These are phyloP conservation scores for Xylaria castorea DNA, from an alignment of 495 filamentous ascomycete genomes.

Conservation along the genomic window DNA sequence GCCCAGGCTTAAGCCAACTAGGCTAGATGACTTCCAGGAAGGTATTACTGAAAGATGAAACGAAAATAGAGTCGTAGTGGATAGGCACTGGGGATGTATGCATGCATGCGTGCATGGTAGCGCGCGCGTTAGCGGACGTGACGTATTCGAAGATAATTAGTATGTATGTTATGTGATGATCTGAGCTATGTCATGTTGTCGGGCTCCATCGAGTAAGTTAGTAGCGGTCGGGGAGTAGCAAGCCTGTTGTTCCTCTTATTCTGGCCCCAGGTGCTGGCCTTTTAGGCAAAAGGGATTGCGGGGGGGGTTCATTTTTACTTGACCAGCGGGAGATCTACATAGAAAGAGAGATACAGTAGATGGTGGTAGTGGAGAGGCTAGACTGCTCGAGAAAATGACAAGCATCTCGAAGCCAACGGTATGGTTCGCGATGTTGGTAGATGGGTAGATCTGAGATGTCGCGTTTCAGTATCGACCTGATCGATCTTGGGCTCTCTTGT, in stretches of 20 bases:
- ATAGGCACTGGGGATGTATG: slow-evolving; percentile 1
- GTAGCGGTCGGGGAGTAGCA: not conserved
- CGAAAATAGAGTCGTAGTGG: slow-evolving; percentile 15
- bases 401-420: slow-evolving; percentile 2
- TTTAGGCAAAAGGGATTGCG: not conserved
- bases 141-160: slow-evolving; percentile 5
- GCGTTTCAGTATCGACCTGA: not conserved
- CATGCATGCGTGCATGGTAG: slow-evolving; percentile 14
- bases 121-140: slow-evolving; percentile 12
- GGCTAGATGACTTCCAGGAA: not conserved
- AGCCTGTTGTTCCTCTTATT: slow-evolving; percentile 7
- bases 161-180: not conserved
- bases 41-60: slow-evolving; percentile 25
- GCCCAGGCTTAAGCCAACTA: not conserved
- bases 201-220: not conserved
- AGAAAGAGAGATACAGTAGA: not conserved
- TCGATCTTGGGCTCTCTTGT: not conserved
- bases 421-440: slow-evolving; percentile 6
- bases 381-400: slow-evolving; percentile 1
- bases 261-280: not conserved
- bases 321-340: not conserved
- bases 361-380: not conserved
- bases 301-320: not conserved
- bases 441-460: not conserved
- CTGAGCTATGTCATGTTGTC: not conserved